Base-by-base conservation (phyloP, 768 basidiomycete genomes). In the Kwoniella newhampshirensis region DNA sequence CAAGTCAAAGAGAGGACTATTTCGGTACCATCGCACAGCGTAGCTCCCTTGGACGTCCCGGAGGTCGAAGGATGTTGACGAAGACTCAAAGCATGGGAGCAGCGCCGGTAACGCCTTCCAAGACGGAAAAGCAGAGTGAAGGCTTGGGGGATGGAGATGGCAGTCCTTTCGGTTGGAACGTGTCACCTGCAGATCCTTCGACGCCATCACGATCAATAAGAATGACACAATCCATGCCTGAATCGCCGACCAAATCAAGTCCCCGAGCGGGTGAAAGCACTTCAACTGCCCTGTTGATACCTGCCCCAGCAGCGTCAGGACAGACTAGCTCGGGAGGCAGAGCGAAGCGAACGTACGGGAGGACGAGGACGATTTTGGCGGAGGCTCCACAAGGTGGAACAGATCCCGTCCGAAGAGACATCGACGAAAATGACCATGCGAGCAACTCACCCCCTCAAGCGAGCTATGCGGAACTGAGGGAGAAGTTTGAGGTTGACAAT, bases 381-480 rank as follows among this genome's bases (percentile, higher is more conserved):
- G 63, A 62, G 55, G 62, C 45, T 9, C 40, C 43, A 4, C 39
- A 39, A 43, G 64, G 52, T 0, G 47, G 45, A 27, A 5, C 49
- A 1, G 39, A 58, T 6, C 7, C 6, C 11, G 21, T 59, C 17
- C 46, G 18, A 54, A 54, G 26, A n/a, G 47, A 30, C 18, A 25
- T 15, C 15, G 44, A 23, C 8, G 45, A 47, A 20, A 3, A 26
- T n/a, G 50, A 51, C 23, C 1, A 36, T 15, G 35, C 30, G 36
- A 17, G 43, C 42, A 32, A 37, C 44, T 25, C 6, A 53, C 35
- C 21, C 37, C 26, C 62, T 15, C 25, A 63, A 40, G 64, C 57
- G 56, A 71, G 68, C 39, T 71, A 73, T 64, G 66, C 71, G 1
- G 71, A 73, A 15, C 49, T 75, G 23, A 51, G 67, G 18, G 63